These are phyloP conservation scores for Torrubiellomyces zombiae DNA, from an alignment of 2,329 filamentous ascomycete genomes.

Conservation along the genomic window DNA sequence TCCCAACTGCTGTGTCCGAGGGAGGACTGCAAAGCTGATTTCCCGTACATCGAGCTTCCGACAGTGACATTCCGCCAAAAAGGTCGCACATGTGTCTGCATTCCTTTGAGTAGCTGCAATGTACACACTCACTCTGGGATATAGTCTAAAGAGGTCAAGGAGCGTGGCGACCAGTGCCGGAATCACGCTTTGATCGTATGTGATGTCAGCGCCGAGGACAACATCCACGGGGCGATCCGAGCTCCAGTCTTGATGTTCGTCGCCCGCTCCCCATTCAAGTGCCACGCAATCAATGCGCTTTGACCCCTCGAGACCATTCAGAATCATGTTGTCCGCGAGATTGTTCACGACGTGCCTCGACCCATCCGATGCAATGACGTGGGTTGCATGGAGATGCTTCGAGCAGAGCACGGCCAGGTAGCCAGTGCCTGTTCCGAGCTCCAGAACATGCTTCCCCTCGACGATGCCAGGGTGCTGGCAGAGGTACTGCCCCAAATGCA, in stretches of 20 bases:
- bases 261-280: conserved; percentile 48
- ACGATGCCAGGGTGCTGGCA: conserved; percentile 30
- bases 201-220: conserved; percentile 62
- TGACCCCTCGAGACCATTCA: conserved; percentile 45
- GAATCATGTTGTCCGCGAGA: conserved; percentile 48
- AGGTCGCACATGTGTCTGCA: conserved; percentile 47
- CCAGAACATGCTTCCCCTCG: conserved; percentile 41
- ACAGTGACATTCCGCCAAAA: conserved; percentile 40
- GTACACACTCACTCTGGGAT: conserved; percentile 39
- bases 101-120: conserved; percentile 60
- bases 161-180: conserved; percentile 49
- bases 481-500: conserved; percentile 57
- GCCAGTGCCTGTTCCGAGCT: conserved; percentile 62
- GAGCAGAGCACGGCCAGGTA: conserved; percentile 59
- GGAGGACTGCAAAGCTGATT: conserved; percentile 23
- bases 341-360: conserved; percentile 54
- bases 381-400: conserved; percentile 42
- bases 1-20: conserved; percentile 30
- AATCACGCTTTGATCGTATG: conserved; percentile 51
- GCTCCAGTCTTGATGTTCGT: conserved; percentile 37
- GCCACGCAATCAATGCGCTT: conserved; percentile 30
- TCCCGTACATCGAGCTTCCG: conserved; percentile 25
- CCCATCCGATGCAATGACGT: conserved; percentile 56
- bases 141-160: conserved; percentile 39
- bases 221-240: conserved; percentile 36